Percentiles rank a stretch among this genome's conserved stretches.
Evolutionary conservation across 1,284 basidiomycete genomes (phyloP).

Genomic region (Volvariella surrecta): DNA sequence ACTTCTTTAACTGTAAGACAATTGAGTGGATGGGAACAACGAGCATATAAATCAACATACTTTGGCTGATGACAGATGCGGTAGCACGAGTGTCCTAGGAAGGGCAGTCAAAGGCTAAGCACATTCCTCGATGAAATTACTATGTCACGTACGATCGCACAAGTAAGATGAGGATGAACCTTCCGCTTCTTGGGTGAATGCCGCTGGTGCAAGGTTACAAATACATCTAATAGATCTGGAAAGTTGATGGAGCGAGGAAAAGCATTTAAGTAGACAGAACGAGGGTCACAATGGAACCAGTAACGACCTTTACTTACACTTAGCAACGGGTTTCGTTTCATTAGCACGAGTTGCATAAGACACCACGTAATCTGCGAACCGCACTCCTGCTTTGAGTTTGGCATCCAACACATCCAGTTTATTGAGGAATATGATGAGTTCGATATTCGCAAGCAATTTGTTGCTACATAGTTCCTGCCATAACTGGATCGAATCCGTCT

Average conservation of each 20-base stretch:
- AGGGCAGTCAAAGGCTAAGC: slow-evolving; percentile 4
- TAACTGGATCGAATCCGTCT: slow-evolving; percentile 50
- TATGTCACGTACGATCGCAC: slow-evolving; percentile 37
- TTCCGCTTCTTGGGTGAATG: slow-evolving; percentile 35
- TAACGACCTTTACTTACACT: slow-evolving; percentile 31
- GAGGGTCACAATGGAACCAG: too few relatives aligned
- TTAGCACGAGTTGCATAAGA: slow-evolving; percentile 44
- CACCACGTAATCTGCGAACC: slow-evolving; percentile 45
- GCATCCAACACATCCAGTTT: slow-evolving; percentile 51
- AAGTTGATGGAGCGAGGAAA: not conserved
- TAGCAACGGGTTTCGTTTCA: slow-evolving; percentile 38
- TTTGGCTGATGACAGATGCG: slow-evolving; percentile 33
- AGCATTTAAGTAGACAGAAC: not conserved
- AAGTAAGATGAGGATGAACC: slow-evolving; percentile 44
- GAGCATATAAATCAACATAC: slow-evolving; percentile 23
- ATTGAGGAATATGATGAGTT: slow-evolving; percentile 55
- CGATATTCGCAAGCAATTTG: slow-evolving; percentile 40
- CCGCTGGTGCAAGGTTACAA: slow-evolving; percentile 40
- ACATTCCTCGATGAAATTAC: not conserved
- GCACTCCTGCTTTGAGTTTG: slow-evolving; percentile 42
- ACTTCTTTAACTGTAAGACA: slow-evolving; percentile 32
- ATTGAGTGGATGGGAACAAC: not conserved
- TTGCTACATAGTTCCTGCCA: slow-evolving; percentile 57
- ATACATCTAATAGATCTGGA: slow-evolving; percentile 41
- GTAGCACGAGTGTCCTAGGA: slow-evolving; percentile 41